Base-by-base conservation (phyloP, 345 rosid species). In the Turnera subulata region DNA sequence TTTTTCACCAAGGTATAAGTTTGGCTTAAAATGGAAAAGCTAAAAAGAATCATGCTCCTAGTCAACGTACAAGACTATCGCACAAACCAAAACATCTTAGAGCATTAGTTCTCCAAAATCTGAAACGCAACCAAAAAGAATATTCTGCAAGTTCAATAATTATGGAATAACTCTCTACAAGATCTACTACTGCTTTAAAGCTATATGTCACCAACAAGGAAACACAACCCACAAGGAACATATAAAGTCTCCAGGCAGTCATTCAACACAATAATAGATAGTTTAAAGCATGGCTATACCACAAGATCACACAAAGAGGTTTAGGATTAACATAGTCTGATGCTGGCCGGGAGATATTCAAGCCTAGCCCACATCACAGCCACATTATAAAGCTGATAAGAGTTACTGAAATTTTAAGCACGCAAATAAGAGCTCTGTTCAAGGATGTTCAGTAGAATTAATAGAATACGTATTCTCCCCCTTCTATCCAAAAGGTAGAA, bases 401-500 rank as follows among this genome's bases (percentile, higher is more conserved):
- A 59, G 70, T 61, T 71, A 63, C 60, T 45, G 26, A 58, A 48
- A 53, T 67, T 69, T 56, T 65, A 19, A 72, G 68, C 80, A 72
- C 67, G 61, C 63, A 59, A 64, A 77, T 64, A 65, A 22, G 61
- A 68, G 68, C 33, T 37, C 51, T 53, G 68, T 55, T 47, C 33
- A 52, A 59, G 44, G 43, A 61, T 32, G 55, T 70, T 72, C 63
- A 51, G 55, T 68, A 55, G 43, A 17, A 67, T n/a, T n/a, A 29
- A 29, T 8, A 29, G 35, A 29, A 4, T 29, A 29, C 8, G 35
- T 29, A 8, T 29, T 29, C 35, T 29, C 35, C 35, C 8, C 35
- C n/a, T 29, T 29, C 35, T 29, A 29, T 29, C 35, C 35, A 29
- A 29, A 8, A 29, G 5, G 35, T 29, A 29, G 35, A 29, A 29